Base-by-base conservation (phyloP, 1,139 yeast species). In the Lodderomyces oxycetoniae region DNA sequence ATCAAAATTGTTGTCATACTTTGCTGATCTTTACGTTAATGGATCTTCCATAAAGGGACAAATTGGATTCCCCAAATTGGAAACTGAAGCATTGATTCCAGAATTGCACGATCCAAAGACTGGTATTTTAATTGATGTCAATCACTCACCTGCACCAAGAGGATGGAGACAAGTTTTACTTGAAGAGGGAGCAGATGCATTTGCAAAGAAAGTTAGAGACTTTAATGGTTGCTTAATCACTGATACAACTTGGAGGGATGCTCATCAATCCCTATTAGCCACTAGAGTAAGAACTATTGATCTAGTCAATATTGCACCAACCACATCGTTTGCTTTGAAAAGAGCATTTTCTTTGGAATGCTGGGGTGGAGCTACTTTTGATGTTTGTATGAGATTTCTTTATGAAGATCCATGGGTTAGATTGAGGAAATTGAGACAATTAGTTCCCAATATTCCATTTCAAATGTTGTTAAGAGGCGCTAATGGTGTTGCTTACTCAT, bases 301-400 rank as follows among this genome's bases (percentile, higher is more conserved):
- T 60, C 68, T 91, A 53, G 68, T 82, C 39, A 85, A 88, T 46
- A 86, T 93, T 66, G 98, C 98, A 16, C 91, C 89, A 38, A 77
- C 94, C 35, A 91, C 99, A 21, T 86, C 96, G 2, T 80, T 84
- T 55, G 98, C 96, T 14, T 66, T 88, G 50, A 66, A 83, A 44
- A 93, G 94, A 40, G 94, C 95, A 1, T 93, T 87, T 61, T 93
- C 98, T 11, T 71, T 91, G 37, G 99, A 91, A 68, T 91, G 97
- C 70, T 91, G 99, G 99, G 99, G 99, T 65, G 99, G 99, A 64
- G 98, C 99, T 38, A 91, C 99, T 22, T 91, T 91, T 54, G 99
- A 91, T 57, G 98, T 91, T 37, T 85, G 96, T 41, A 89, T 91
- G 97, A 79, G 98, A 63, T 93, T 93, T 73, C 74, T 91, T 53